phyloP scores from a whole-genome alignment of 202 grass and related monocot genomes.

The Panicum virgatum region DNA sequence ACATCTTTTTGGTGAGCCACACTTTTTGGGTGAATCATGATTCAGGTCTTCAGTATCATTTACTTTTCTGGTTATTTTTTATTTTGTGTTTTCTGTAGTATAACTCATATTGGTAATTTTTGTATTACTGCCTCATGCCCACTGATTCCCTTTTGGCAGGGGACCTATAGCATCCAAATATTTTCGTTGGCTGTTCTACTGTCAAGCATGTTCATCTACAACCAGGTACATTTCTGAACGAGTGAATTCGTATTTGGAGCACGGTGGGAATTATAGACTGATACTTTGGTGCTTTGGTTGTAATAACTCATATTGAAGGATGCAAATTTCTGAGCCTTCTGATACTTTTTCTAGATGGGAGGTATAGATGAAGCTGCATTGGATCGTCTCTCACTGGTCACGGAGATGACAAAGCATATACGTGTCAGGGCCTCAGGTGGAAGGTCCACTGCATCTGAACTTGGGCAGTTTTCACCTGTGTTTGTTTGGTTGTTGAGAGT shows the following conservation, averaged over 20 bases:
- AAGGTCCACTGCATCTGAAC: constrained; percentile 82
- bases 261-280: neutral
- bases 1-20: neutral
- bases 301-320: constrained; percentile 11
- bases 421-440: constrained; percentile 89
- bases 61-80: constrained; percentile 28
- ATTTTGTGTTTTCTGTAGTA: constrained; percentile 20
- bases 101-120: constrained; percentile 14
- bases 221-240: constrained; percentile 63
- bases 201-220: constrained; percentile 99
- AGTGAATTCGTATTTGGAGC: neutral
- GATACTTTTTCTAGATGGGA: constrained; percentile 68
- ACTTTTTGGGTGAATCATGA: neutral
- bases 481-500: constrained; percentile 98
- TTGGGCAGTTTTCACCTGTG: constrained; percentile 95
- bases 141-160: constrained; percentile 54
- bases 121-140: neutral
- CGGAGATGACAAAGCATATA: constrained; percentile 99
- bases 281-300: neutral
- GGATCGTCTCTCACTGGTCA: constrained; percentile 93
- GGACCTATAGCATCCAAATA: constrained; percentile 96
- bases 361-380: constrained; percentile 96
- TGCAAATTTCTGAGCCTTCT: constrained; percentile 8
- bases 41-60: neutral
- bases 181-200: constrained; percentile 94